Evolutionary conservation across 129 eudicot species (phyloP).

Genomic region (Deinandra increscens): DNA sequence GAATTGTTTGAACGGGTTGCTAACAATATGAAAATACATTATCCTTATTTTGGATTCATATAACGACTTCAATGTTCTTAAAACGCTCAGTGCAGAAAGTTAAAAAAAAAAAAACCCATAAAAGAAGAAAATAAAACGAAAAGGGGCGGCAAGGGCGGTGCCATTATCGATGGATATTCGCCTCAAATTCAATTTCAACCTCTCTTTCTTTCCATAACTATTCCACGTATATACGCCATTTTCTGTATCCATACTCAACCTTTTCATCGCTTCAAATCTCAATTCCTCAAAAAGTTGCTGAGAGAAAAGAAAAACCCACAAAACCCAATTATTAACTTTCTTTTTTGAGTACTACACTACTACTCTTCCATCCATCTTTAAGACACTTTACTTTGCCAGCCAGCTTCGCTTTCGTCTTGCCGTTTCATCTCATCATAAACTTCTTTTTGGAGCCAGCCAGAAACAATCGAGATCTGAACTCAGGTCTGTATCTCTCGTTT

Average conservation of each 20-base stretch:
- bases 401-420: conserved; percentile 29
- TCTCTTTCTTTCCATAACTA: neutral
- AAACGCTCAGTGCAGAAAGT: neutral
- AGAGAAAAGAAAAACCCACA: conserved; percentile 7
- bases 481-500: conserved; percentile 28
- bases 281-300: conserved; percentile 7
- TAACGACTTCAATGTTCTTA: no score
- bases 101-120: neutral
- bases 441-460: neutral
- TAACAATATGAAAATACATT: no score
- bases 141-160: conserved; percentile 31
- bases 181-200: conserved; percentile 24
- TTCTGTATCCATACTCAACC: conserved; percentile 3
- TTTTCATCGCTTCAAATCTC: conserved; percentile 10
- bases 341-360: no score
- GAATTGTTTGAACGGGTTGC: no score
- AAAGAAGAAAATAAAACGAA: conserved; percentile 14
- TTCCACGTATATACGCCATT: conserved; percentile 6
- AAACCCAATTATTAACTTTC: conserved; percentile 36
- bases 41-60: no score
- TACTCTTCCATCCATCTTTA: conserved; percentile 27
- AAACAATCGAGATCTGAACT: conserved; percentile 33
- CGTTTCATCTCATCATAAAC: conserved; percentile 11
- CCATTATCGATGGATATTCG: conserved; percentile 35
- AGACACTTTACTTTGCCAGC: conserved; percentile 41